Conservation (phyloP, 371 early-diverging fungal genomes). For the Mucor irregularis region DNA sequence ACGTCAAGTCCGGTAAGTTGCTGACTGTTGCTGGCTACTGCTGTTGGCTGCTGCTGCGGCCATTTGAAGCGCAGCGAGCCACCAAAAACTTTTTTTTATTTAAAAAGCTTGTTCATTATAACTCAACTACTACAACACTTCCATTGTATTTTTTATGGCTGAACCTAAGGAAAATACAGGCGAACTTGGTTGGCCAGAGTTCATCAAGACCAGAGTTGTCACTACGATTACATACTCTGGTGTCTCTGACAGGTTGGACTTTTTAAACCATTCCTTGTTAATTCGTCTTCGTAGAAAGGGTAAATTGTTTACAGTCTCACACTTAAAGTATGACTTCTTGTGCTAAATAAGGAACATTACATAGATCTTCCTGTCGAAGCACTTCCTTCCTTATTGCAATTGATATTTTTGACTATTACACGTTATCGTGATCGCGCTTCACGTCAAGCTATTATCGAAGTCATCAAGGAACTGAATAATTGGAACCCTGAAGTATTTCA, state of each 20-base stretch:
- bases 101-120: slow-evolving; percentile 4
- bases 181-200: slow-evolving; percentile 61
- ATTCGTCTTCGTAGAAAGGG: slow-evolving; percentile 64
- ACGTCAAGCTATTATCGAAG: slow-evolving; percentile 59
- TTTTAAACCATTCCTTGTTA: slow-evolving; percentile 55
- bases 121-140: too few relatives aligned
- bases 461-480: slow-evolving; percentile 57
- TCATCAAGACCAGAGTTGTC: slow-evolving; percentile 53
- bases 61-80: not conserved
- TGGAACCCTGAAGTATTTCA: slow-evolving; percentile 64
- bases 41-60: not conserved
- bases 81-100: not conserved
- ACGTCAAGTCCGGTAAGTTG: too few relatives aligned
- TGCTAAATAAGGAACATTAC: not conserved
- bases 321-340: not conserved
- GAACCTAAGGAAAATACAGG: slow-evolving; percentile 41
- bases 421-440: slow-evolving; percentile 67
- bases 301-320: slow-evolving; percentile 8
- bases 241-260: slow-evolving; percentile 55
- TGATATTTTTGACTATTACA: slow-evolving; percentile 59
- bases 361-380: slow-evolving; percentile 60
- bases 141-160: slow-evolving; percentile 19
- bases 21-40: too few relatives aligned
- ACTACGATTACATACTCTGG: slow-evolving; percentile 53
- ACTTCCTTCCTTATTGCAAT: slow-evolving; percentile 54